phyloP scores from a whole-genome alignment of 2,329 filamentous ascomycete genomes.

The Hymenotorrendiella dingleyae region DNA sequence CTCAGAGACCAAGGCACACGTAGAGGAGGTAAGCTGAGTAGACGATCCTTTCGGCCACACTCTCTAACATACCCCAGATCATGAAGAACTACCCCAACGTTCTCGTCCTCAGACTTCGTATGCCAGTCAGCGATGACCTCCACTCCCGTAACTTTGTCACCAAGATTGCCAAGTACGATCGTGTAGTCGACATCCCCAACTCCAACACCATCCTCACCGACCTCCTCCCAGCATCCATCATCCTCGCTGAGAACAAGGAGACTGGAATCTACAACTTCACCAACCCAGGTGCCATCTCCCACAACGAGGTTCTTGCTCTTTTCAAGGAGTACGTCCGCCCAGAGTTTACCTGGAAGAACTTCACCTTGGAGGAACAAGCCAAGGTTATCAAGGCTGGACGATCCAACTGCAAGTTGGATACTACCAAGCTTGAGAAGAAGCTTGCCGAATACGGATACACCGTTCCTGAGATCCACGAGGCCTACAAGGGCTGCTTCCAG shows the following conservation, averaged over 20 bases:
- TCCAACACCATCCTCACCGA: conserved; percentile 62
- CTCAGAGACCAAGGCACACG: conserved; percentile 59
- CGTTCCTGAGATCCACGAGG: conserved; percentile 56
- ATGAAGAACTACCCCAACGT: conserved; percentile 56
- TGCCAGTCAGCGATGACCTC: conserved; percentile 64
- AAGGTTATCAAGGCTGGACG: conserved; percentile 62
- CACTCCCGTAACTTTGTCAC: conserved; percentile 63
- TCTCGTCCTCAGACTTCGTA: conserved; percentile 60
- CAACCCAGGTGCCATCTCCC: conserved; percentile 64
- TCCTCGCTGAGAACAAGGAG: conserved; percentile 55
- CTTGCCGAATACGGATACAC: conserved; percentile 52
- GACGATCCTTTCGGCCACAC: not conserved
- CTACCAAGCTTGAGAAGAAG: conserved; percentile 54
- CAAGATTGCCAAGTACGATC: conserved; percentile 60
- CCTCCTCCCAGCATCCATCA: conserved; percentile 54
- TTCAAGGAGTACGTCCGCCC: conserved; percentile 60
- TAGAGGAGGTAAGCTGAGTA: conserved; percentile 48
- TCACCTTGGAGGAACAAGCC: conserved; percentile 58
- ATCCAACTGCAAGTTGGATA: conserved; percentile 61
- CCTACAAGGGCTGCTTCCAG: conserved; percentile 57
- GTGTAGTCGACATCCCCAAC: conserved; percentile 62
- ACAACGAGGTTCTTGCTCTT: conserved; percentile 59
- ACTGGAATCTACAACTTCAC: conserved; percentile 65
- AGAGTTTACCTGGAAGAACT: conserved; percentile 57
- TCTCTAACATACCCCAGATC: conserved; percentile 37